These are phyloP conservation scores for Arachis hypogaea DNA, from an alignment of 306 rosid genomes.

Conservation along the genomic window DNA sequence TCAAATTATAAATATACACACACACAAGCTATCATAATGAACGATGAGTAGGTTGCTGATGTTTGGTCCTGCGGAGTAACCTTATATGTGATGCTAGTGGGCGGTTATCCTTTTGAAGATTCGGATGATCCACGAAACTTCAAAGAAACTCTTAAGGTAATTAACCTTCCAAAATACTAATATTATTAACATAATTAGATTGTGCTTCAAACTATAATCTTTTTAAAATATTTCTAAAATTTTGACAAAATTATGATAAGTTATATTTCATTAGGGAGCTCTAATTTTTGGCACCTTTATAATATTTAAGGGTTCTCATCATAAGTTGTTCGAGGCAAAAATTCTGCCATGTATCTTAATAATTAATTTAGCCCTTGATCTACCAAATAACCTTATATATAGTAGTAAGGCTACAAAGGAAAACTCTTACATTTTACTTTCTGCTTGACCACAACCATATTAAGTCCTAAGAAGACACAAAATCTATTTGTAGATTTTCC, in stretches of 20 bases:
- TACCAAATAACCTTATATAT: too few relatives aligned
- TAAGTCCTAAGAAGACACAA: too few relatives aligned
- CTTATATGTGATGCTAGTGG: constrained; percentile 96
- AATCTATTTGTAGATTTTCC: too few relatives aligned
- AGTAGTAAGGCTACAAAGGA: too few relatives aligned
- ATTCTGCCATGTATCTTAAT: too few relatives aligned
- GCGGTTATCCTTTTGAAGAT: constrained; percentile 99
- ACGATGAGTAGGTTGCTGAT: constrained; percentile 82
- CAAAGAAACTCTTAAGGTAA: constrained; percentile 90
- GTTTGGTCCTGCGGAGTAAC: constrained; percentile 99
- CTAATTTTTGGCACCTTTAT: too few relatives aligned
- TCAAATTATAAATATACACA: background rate
- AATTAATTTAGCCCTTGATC: too few relatives aligned
- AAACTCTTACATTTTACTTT: too few relatives aligned
- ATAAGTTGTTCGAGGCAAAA: too few relatives aligned
- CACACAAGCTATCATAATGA: background rate
- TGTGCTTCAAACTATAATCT: background rate
- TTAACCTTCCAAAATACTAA: background rate
- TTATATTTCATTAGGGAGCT: background rate
- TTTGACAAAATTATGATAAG: background rate
- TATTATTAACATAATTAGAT: background rate
- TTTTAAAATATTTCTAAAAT: background rate
- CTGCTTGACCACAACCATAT: too few relatives aligned
- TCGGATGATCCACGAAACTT: constrained; percentile 92
- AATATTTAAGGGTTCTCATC: too few relatives aligned